Conservation (phyloP, 1,284 basidiomycete genomes). For the Singerocomus inundabilis region DNA sequence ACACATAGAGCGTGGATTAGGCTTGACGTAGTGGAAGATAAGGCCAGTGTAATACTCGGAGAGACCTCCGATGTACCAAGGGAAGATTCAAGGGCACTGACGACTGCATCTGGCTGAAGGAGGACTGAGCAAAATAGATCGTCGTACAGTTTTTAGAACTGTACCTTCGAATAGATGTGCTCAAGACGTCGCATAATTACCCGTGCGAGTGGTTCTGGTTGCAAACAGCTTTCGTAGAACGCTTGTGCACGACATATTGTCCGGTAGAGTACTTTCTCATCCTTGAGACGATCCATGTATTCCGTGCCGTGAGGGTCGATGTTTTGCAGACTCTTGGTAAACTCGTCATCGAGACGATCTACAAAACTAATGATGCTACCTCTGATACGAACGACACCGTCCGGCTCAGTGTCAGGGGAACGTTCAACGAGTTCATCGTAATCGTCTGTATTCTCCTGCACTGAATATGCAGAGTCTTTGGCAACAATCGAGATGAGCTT, state of each 20-base stretch:
- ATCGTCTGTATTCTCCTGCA: conserved; percentile 87
- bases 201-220: conserved; percentile 78
- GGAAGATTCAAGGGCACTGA: conserved; percentile 83
- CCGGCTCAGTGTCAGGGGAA: conserved; percentile 68
- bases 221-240: conserved; percentile 81
- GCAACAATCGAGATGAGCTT: conserved; percentile 80
- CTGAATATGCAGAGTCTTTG: conserved; percentile 70
- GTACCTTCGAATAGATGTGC: conserved; percentile 96
- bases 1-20: conserved; percentile 90
- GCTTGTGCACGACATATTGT: conserved; percentile 91
- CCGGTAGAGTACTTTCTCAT: conserved; percentile 93
- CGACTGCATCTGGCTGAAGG: conserved; percentile 85
- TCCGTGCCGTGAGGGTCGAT: conserved; percentile 98
- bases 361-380: conserved; percentile 94
- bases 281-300: conserved; percentile 94
- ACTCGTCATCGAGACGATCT: conserved; percentile 97
- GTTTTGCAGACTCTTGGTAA: conserved; percentile 96
- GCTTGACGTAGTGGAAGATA: conserved; percentile 58
- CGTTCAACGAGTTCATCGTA: conserved; percentile 93
- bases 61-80: conserved; percentile 56
- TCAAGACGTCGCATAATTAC: conserved; percentile 95
- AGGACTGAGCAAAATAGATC: conserved; percentile 8
- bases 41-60: conserved; percentile 56
- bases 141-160: background rate
- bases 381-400: conserved; percentile 74